These are phyloP conservation scores for Heritiera littoralis DNA, from an alignment of 345 rosid genomes.

Conservation along the genomic window DNA sequence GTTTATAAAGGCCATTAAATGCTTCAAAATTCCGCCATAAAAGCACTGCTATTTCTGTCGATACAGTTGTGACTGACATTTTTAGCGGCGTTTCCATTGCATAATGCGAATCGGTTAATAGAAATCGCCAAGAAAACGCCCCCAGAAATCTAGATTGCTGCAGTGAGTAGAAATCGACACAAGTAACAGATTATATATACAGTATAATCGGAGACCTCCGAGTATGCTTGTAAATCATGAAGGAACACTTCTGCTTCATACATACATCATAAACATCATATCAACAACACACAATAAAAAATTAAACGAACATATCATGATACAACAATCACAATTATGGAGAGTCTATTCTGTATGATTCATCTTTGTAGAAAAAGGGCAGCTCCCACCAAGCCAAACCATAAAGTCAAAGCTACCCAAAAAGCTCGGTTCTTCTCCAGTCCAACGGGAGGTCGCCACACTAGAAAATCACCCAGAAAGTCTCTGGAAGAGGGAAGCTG, in stretches of 20 bases:
- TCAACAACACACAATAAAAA: constrained; percentile 24
- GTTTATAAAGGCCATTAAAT: too few relatives aligned
- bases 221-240: neutral
- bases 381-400: constrained; percentile 90
- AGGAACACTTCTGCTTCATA: neutral
- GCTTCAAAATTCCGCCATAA: too few relatives aligned
- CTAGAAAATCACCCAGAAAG: constrained; percentile 67
- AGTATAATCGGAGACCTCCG: too few relatives aligned
- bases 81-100: too few relatives aligned
- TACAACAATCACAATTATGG: constrained; percentile 17
- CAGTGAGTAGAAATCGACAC: too few relatives aligned
- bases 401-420: constrained; percentile 74
- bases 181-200: too few relatives aligned
- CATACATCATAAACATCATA: neutral
- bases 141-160: too few relatives aligned
- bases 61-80: too few relatives aligned
- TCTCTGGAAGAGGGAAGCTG: constrained; percentile 70
- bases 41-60: too few relatives aligned
- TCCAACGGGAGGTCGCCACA: constrained; percentile 76
- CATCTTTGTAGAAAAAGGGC: constrained; percentile 72
- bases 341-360: constrained; percentile 18
- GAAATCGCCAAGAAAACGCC: too few relatives aligned
- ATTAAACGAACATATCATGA: constrained; percentile 28
- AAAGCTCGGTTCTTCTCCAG: constrained; percentile 64
- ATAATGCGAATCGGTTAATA: too few relatives aligned